Conservation (phyloP, 1,284 basidiomycete genomes). For the Pyrrhoderma noxium region DNA sequence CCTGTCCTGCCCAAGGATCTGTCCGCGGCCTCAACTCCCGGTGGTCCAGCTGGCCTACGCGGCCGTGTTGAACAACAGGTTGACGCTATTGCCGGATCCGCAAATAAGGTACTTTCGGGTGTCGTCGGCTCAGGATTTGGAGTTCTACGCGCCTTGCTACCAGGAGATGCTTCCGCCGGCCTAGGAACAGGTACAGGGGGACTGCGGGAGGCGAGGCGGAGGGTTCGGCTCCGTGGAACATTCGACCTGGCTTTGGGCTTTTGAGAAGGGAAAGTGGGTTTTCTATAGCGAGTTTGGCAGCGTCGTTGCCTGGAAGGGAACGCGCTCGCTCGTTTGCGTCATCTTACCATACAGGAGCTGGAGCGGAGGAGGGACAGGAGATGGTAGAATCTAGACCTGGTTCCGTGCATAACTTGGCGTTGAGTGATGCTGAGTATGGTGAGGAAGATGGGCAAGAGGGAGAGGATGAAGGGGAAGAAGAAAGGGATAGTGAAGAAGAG, state of each 20-base stretch:
- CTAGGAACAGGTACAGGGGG: conserved; percentile 25
- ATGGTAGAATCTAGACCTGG: conserved; percentile 51
- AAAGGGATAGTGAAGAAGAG: conserved; percentile 45
- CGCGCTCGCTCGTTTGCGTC: conserved; percentile 23
- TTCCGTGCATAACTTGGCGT: conserved; percentile 38
- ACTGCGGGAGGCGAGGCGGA: conserved; percentile 24
- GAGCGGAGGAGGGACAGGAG: conserved; percentile 54
- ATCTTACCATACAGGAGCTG: conserved; percentile 24
- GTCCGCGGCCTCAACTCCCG: conserved; percentile 26
- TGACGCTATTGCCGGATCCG: conserved; percentile 74
- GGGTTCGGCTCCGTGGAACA: conserved; percentile 32
- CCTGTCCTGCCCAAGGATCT: conserved; percentile 37
- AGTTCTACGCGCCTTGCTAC: conserved; percentile 63
- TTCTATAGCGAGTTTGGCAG: conserved; percentile 74
- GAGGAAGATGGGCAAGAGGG: conserved; percentile 34
- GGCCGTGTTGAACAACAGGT: conserved; percentile 78
- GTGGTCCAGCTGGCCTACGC: conserved; percentile 42
- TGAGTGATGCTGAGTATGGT: conserved; percentile 22
- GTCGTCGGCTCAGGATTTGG: conserved; percentile 83
- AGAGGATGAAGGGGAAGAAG: conserved; percentile 48
- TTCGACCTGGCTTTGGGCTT: conserved; percentile 51
- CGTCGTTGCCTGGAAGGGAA: conserved; percentile 44
- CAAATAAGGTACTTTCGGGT: conserved; percentile 79
- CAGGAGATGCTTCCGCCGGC: conserved; percentile 23
- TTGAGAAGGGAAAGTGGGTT: conserved; percentile 69